Base-by-base conservation (phyloP, 2,329 filamentous ascomycete species). In the Diplodia sapinea region DNA sequence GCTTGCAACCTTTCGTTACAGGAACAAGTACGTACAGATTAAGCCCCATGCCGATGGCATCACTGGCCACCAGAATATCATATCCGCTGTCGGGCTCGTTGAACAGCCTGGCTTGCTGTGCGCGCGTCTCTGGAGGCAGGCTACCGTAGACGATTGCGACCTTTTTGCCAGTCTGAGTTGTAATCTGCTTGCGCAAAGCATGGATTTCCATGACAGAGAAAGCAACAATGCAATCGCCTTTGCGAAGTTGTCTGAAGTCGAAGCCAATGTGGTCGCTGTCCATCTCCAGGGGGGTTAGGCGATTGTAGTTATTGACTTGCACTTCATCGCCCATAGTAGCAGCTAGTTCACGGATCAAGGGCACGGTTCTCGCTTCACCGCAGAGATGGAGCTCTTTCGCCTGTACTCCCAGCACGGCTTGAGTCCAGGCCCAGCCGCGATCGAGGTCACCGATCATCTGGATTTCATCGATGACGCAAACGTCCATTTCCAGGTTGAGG, bases 401-500 rank as follows among this genome's bases (percentile, higher is more conserved):
- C 78, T 91, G 89, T 0, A 97, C 85, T 43, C 95, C 95, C 5
- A 99, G 83, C 15, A 98, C 83, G 1, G 95, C 95, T 73, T 93
- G 88, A 1, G 94, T 97, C 95, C 95, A 99, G 2, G 93, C 94
- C 89, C 91, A 96, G 1, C 96, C 95, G 72, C 95, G 89, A 0
- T 92, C 87, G 0, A 77, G 70, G 73, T 93, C 89, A 17, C 88
- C 89, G 72, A 99, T 92, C 95, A 99, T 98, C 79, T 99, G 95
- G 68, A 99, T 98, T 81, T 99, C 95, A 75, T 99, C 95, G 70
- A 99, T 94, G 71, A 99, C 94, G 1, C 93, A 94, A 43, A 99
- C 94, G 51, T 98, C 94, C 36, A 92, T 72, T 81, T 85, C n/a
- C 84, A 75, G 79, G 59, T 84, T 83, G 23, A 88, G 72, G 7